Conservation (phyloP, 345 rosid species). For the Psidium guajava region DNA sequence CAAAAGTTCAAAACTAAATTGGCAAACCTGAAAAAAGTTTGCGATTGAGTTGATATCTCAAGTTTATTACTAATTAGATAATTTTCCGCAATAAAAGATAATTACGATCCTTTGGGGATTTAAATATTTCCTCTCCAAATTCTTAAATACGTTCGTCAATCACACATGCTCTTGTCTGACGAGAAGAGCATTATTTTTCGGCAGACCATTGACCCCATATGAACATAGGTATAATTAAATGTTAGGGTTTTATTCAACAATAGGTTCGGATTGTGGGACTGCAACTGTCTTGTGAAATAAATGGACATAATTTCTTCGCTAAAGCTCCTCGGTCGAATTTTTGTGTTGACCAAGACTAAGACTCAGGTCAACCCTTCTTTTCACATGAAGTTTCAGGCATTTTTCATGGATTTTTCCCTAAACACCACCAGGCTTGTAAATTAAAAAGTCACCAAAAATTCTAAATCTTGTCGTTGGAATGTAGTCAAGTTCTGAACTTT, state of each 20-base stretch:
- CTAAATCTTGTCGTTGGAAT: accelerated
- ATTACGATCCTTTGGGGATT: background rate
- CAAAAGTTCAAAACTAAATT: accelerated
- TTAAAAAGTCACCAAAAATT: background rate
- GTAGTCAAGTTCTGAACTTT: background rate
- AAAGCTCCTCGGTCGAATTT: background rate
- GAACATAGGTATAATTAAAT: background rate
- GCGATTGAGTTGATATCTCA: background rate
- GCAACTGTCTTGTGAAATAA: background rate
- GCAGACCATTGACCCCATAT: background rate
- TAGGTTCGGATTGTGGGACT: background rate
- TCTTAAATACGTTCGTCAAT: background rate
- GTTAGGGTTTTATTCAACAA: background rate
- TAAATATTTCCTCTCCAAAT: background rate
- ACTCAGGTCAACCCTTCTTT: background rate
- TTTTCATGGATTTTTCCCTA: background rate
- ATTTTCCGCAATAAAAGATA: background rate
- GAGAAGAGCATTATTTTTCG: background rate
- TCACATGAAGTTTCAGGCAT: background rate
- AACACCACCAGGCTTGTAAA: background rate
- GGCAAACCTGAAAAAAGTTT: accelerated
- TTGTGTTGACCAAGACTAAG: background rate
- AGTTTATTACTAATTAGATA: background rate
- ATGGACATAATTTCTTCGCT: background rate
- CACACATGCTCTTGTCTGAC: background rate